Evolutionary conservation across 1,284 basidiomycete species (phyloP), one percentile per base, ranked within the genome.

Genomic region (Puccinia horiana): DNA sequence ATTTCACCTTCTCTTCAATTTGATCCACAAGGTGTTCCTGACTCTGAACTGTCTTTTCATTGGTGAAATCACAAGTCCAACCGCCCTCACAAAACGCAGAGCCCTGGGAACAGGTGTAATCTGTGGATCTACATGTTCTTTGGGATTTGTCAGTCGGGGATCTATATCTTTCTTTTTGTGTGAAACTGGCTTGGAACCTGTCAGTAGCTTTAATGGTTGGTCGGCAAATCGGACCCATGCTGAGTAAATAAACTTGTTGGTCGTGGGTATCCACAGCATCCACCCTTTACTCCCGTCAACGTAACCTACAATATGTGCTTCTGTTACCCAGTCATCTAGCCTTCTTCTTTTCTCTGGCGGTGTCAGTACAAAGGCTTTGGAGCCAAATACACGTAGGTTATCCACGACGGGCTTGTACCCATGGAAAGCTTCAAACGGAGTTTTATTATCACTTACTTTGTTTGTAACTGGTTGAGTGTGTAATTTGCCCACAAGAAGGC

Each of bases 191-290:
- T 35, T 63, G 1, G 29, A 2, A 2, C 29, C 35, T 8, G 61
- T 63, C 8, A 8, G 5, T 20, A 35, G 29, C 16, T 63, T 63
- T 26, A 35, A 1, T 32, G 20, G 61, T 23, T 63, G 23, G 16
- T 72, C 32, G 12, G 69, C 14, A 47, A 72, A 72, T 47, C 26
- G 42, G 1, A 23, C 69, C 69, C 42, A 44, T 72, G 72, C 72
- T 2, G 72, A 74, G 47, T 35, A 49, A 1, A 54, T 1, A 9
- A 74, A n/a, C 8, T 12, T 54, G 20, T 74, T 74, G 20, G 1
- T 54, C 3, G 47, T 49, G 18, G 72, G 72, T 8, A 54, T 14
- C 72, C 72, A 72, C n/a, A n/a, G n/a, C n/a, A n/a, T n/a, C n/a
- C n/a, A n/a, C n/a, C n/a, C n/a, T n/a, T n/a, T n/a, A n/a, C 73